Evolutionary conservation across 106 monocot species (phyloP), one percentile per base, ranked within the genome.

Genomic region (Dendrobium huoshanense): DNA sequence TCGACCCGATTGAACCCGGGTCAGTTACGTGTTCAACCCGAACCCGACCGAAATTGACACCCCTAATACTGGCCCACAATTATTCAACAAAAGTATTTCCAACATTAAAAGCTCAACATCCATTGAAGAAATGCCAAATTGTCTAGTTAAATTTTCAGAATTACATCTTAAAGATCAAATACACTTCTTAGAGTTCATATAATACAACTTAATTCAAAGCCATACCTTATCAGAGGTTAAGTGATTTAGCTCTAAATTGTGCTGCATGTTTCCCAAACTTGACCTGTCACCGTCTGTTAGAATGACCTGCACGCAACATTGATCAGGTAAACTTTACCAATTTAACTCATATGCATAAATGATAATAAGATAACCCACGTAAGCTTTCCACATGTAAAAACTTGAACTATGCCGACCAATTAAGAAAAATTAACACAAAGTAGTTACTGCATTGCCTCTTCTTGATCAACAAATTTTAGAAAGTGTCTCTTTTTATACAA

Each of bases 251-350:
- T 91, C 85, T 81, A 94, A 45, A 78, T 98, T 98, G 77, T 24
- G 27, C 81, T 86, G 84, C 97, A 98, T 82, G 84, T 94, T 98
- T 79, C 75, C 84, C 75, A 98, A 85, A 79, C 80, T 91, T 70
- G 89, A 91, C 18, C 78, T 75, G 80, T 92, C 94, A 41, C 97
- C 97, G 85, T 98, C 97, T 59, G 85, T 92, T 64, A 98, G 92
- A 72, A 92, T 67, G 33, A 94, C 91, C 97, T 98, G 83, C 81
- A 84, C 47, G 45, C 77, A 67, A n/a, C 49, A 48, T 25, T 47
- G 40, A 65, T 25, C 64, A 65, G 13, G 70, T 37, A 37, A 70
- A 37, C 33, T 0, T 17, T 16, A 70, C 29, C 33, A 40, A 70
- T 33, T 3, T 33, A 70, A 70, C 13, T 70, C 16, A 4, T 37